A percentile compares a stretch with the other conserved stretches of the same genome.
phyloP scores from a whole-genome alignment of 2,329 filamentous ascomycete species.

The Penicillium hesseltinei region DNA sequence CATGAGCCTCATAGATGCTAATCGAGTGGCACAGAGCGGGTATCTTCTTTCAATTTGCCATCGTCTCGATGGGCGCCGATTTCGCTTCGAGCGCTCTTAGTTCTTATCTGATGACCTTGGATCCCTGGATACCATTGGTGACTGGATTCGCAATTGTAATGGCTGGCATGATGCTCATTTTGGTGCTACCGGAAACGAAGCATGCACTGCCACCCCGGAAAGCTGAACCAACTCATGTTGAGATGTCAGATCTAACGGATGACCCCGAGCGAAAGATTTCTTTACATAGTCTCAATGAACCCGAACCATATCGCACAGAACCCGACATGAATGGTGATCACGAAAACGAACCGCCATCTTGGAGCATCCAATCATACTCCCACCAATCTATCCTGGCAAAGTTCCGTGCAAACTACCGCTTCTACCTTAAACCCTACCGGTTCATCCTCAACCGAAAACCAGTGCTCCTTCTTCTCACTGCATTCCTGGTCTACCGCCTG shows the following conservation, averaged over 20 bases:
- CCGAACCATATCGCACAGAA: conserved; percentile 16
- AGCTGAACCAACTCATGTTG: conserved; percentile 22
- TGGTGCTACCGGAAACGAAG: conserved; percentile 43
- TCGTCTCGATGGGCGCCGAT: conserved; percentile 41
- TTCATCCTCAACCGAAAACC: conserved; percentile 43
- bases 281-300: conserved; percentile 5
- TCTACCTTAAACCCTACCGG: conserved; percentile 38
- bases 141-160: conserved; percentile 36
- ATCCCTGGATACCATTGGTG: conserved; percentile 43
- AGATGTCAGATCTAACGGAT: conserved; percentile 30
- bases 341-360: conserved; percentile 15
- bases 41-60: conserved; percentile 43
- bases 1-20: conserved; percentile 18
- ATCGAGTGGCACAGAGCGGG: conserved; percentile 29
- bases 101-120: conserved; percentile 41
- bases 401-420: conserved; percentile 22
- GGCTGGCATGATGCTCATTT: conserved; percentile 32
- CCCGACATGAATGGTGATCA: conserved; percentile 17
- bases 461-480: conserved; percentile 44
- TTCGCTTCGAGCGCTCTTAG: conserved; percentile 40
- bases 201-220: conserved; percentile 23
- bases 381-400: conserved; percentile 16
- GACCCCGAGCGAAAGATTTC: conserved; percentile 17
- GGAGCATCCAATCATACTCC: conserved; percentile 15
- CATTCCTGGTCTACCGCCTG: conserved; percentile 50